Conservation (phyloP, 176 grass and related monocot genomes). For the Triticum dicoccoides region DNA sequence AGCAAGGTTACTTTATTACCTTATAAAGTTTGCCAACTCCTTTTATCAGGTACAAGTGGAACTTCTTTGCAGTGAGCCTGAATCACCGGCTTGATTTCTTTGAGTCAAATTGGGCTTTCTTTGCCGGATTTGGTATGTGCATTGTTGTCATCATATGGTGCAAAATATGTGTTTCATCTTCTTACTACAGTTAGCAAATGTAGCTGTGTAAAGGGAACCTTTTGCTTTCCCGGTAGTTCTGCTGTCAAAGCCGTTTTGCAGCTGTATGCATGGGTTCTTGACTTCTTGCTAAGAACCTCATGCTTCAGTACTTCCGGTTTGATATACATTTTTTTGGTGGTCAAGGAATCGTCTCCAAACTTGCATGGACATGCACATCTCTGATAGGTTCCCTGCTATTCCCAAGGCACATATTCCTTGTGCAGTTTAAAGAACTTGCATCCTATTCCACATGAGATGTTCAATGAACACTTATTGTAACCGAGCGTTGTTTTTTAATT, state of each 20-base stretch:
- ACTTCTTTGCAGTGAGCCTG: conserved; percentile 76
- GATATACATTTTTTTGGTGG: not conserved
- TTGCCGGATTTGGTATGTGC: conserved; percentile 94
- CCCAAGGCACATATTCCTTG: not conserved
- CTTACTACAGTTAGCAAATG: not conserved
- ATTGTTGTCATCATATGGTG: not conserved
- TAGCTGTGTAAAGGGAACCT: not conserved
- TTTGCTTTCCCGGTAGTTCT: not conserved
- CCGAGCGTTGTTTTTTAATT: not conserved
- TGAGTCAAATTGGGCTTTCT: conserved; percentile 95
- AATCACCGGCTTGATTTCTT: conserved; percentile 89
- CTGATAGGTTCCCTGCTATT: conserved; percentile 14
- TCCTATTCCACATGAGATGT: conserved; percentile 16
- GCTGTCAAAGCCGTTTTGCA: not conserved
- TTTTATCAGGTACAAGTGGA: conserved; percentile 93
- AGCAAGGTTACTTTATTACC: conserved; percentile 10
- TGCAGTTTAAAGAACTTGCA: conserved; percentile 8
- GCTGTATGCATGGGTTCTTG: conserved; percentile 2
- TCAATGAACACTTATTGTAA: not conserved
- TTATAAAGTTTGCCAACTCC: conserved; percentile 13
- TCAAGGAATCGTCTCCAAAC: conserved; percentile 7
- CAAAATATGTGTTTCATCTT: conserved; percentile 1
- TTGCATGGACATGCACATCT: not conserved
- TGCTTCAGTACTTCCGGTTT: not conserved
- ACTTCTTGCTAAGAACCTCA: not conserved